phyloP scores from a whole-genome alignment of 495 filamentous ascomycete genomes.

The Haplographium delicatum region DNA sequence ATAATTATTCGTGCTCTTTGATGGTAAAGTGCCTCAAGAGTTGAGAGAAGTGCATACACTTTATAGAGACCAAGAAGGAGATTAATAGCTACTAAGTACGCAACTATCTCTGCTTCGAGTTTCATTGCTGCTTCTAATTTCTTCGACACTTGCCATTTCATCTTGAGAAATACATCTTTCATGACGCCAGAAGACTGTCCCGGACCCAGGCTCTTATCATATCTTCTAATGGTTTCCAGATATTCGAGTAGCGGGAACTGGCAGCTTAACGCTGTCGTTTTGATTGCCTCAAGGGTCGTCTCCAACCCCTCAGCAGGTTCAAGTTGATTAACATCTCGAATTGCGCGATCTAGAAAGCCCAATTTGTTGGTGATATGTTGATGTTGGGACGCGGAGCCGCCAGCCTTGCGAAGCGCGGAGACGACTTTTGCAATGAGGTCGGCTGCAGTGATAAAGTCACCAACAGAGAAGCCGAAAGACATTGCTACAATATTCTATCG shows the following conservation, averaged over 20 bases:
- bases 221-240: background rate
- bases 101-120: background rate
- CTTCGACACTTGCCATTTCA: background rate
- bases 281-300: background rate
- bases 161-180: background rate
- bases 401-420: slow-evolving; percentile 5
- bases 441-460: background rate
- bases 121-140: background rate
- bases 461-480: background rate
- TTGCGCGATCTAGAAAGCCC: background rate
- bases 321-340: background rate
- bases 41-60: background rate
- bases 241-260: background rate
- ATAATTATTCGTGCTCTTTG: too few relatives aligned
- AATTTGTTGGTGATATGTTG: background rate
- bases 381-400: slow-evolving; percentile 1
- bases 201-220: background rate
- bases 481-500: too few relatives aligned
- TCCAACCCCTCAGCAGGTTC: background rate
- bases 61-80: slow-evolving; percentile 2
- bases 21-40: background rate
- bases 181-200: background rate
- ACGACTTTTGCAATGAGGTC: slow-evolving; percentile 1
- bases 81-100: slow-evolving; percentile 3
- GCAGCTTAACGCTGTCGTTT: slow-evolving; percentile 1